phyloP scores from a whole-genome alignment of 495 filamentous ascomycete species.

The Penicillium maclennaniae region DNA sequence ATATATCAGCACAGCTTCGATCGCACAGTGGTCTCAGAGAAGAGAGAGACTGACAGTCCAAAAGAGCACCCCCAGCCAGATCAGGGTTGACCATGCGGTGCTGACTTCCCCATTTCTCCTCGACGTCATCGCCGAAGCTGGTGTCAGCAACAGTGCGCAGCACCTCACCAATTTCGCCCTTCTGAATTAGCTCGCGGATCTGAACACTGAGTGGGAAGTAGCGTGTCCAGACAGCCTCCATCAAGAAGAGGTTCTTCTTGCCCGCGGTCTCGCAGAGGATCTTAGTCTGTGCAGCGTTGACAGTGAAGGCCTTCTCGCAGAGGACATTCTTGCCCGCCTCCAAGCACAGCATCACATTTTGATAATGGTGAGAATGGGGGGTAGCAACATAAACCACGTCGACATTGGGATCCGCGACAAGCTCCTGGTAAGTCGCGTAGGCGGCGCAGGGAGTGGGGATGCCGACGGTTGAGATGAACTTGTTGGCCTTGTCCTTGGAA shows the following conservation, averaged over 20 bases:
- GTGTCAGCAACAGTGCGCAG: slow-evolving; percentile 73
- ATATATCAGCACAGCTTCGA: slow-evolving; percentile 1
- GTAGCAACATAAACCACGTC: slow-evolving; percentile 93
- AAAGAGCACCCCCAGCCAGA: slow-evolving; percentile 76
- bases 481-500: slow-evolving; percentile 59
- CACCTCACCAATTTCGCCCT: slow-evolving; percentile 71
- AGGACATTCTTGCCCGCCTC: slow-evolving; percentile 84
- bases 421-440: slow-evolving; percentile 76
- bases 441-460: slow-evolving; percentile 64
- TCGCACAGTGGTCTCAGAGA: background rate
- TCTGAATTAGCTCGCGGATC: slow-evolving; percentile 64
- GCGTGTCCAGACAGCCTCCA: slow-evolving; percentile 96
- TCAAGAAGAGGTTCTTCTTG: slow-evolving; percentile 82
- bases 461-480: slow-evolving; percentile 66
- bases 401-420: slow-evolving; percentile 71
- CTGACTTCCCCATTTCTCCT: slow-evolving; percentile 48
- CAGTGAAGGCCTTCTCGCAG: slow-evolving; percentile 91
- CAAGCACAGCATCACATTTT: slow-evolving; percentile 78
- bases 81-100: slow-evolving; percentile 86
- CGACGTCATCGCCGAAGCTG: slow-evolving; percentile 48
- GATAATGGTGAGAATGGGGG: slow-evolving; percentile 93
- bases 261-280: slow-evolving; percentile 70
- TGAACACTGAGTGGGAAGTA: slow-evolving; percentile 82
- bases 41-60: slow-evolving; percentile 55
- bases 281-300: slow-evolving; percentile 76